Conservation (phyloP, 2,329 filamentous ascomycete species). For the Diaporthe caulivora region DNA sequence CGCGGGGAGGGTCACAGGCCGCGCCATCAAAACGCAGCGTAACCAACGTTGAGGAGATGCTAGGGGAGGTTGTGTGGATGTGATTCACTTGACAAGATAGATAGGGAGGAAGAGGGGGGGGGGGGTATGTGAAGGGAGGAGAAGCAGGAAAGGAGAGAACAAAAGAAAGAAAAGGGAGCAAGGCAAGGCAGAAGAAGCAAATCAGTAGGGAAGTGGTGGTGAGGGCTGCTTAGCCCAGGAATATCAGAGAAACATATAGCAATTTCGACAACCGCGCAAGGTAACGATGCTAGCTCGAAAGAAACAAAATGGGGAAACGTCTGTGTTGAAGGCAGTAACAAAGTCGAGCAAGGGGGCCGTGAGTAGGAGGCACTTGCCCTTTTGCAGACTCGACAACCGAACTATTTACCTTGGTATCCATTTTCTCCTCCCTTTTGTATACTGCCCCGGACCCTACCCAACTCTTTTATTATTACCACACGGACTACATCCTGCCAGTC, state of each 20-base stretch:
- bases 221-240: background rate
- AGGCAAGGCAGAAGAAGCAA: background rate
- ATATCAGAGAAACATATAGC: constrained; percentile 29
- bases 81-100: background rate
- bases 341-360: constrained; percentile 24
- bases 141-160: background rate
- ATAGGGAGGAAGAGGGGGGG: background rate
- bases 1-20: background rate
- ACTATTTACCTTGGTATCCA: constrained; percentile 39
- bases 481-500: constrained; percentile 18
- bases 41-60: background rate
- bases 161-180: background rate
- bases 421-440: constrained; percentile 32
- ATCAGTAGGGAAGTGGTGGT: background rate
- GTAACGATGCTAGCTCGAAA: constrained; percentile 21
- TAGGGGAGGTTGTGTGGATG: background rate
- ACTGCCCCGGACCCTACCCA: constrained; percentile 38
- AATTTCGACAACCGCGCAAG: constrained; percentile 26
- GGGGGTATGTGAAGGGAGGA: background rate
- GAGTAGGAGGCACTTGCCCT: constrained; percentile 35
- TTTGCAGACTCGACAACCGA: constrained; percentile 33
- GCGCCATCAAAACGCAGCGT: background rate
- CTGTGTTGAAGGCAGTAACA: constrained; percentile 17
- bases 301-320: constrained; percentile 11
- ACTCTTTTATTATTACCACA: constrained; percentile 34